Conservation (phyloP, 805 yeast genomes). For the Wickerhamomyces queroliae region DNA sequence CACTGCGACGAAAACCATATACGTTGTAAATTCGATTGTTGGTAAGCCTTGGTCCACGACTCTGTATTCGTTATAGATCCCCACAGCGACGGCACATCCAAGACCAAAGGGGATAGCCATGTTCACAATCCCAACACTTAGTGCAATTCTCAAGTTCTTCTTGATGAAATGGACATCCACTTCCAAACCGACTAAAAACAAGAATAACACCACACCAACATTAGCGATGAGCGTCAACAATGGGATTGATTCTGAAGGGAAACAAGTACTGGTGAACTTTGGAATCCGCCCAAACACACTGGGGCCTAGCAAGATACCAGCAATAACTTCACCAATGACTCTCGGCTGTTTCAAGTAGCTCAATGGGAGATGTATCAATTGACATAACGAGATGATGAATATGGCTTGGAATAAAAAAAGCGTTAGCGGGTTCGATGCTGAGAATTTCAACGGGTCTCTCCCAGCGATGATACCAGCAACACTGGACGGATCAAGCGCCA, state of each 20-base stretch:
- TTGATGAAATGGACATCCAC: constrained; percentile 64
- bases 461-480: constrained; percentile 73
- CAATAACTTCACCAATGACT: constrained; percentile 76
- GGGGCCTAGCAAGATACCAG: constrained; percentile 75
- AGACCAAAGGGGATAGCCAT: constrained; percentile 78
- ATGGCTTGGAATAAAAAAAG: constrained; percentile 66
- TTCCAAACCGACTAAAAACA: constrained; percentile 75
- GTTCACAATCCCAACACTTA: constrained; percentile 62
- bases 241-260: constrained; percentile 58
- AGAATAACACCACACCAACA: constrained; percentile 65
- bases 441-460: constrained; percentile 58
- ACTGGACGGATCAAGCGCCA: constrained; percentile 31
- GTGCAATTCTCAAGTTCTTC: constrained; percentile 54
- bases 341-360: constrained; percentile 64
- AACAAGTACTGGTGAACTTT: constrained; percentile 55
- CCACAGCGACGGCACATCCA: constrained; percentile 68
- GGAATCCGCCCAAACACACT: constrained; percentile 71
- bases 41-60: constrained; percentile 23
- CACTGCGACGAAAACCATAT: constrained; percentile 75
- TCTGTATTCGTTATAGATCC: constrained; percentile 53
- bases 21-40: constrained; percentile 59
- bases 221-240: constrained; percentile 66
- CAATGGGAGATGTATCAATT: constrained; percentile 54
- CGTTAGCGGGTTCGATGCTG: constrained; percentile 55
- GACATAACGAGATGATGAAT: constrained; percentile 54